These are phyloP conservation scores for Leccinum fibrillosum DNA, from an alignment of 768 basidiomycete species.

Conservation along the genomic window DNA sequence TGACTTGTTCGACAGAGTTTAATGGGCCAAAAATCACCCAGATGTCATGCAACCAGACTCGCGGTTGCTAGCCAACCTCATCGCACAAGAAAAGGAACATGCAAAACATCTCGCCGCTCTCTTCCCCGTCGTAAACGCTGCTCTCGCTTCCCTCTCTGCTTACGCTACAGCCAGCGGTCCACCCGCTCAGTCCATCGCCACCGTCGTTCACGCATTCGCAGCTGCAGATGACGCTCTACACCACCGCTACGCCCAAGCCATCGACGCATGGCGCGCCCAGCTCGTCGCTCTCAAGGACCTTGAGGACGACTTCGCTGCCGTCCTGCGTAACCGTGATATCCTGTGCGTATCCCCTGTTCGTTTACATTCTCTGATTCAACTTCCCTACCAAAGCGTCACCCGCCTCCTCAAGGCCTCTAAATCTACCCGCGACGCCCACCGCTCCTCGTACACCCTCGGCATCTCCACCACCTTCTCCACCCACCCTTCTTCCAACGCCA, in stretches of 20 bases:
- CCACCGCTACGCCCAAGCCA: slow-evolving; percentile 50
- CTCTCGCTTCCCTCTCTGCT: slow-evolving; percentile 64
- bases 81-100: slow-evolving; percentile 70
- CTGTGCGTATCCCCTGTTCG: slow-evolving; percentile 47
- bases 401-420: slow-evolving; percentile 79
- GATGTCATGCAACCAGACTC: slow-evolving; percentile 47
- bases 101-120: slow-evolving; percentile 55
- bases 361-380: too few relatives aligned
- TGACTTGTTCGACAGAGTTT: too few relatives aligned
- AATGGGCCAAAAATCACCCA: too few relatives aligned
- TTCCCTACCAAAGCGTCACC: slow-evolving; percentile 51
- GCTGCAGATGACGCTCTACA: slow-evolving; percentile 65
- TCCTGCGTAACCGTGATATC: slow-evolving; percentile 72
- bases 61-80: slow-evolving; percentile 64
- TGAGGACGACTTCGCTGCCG: slow-evolving; percentile 70
- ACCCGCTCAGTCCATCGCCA: slow-evolving; percentile 19
- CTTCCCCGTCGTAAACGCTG: slow-evolving; percentile 56
- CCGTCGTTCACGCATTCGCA: slow-evolving; percentile 55
- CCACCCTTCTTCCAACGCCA: slow-evolving; percentile 32
- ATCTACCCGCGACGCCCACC: slow-evolving; percentile 37
- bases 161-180: slow-evolving; percentile 60
- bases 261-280: slow-evolving; percentile 66
- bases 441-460: slow-evolving; percentile 28
- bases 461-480: slow-evolving; percentile 46
- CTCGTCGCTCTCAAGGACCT: slow-evolving; percentile 58